Evolutionary conservation across 2,329 filamentous ascomycete genomes (phyloP), one percentile per base, ranked within the genome.

Genomic region (Pseudocercospora fuligena): DNA sequence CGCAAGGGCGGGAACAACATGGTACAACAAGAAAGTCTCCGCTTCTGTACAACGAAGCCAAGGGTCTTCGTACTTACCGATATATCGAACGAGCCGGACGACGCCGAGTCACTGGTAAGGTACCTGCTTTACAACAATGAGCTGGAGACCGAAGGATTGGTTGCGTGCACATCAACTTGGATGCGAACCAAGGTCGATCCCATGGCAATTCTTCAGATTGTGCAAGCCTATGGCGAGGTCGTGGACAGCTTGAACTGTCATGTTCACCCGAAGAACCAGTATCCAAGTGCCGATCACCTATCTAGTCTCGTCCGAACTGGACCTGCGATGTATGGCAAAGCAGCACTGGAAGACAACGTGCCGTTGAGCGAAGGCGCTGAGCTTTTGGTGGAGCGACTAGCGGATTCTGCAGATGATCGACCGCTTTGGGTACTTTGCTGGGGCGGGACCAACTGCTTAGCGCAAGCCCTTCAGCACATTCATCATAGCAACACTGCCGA

Each of bases 361-460:
- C 46, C 46, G 1, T 56, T 66, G 6, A 64, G 60, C 3, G 53
- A 27, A 27, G 65, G 65, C 14, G 61, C 65, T 2, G 43, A 63
- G 40, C 54, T 64, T 5, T 21, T 66, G 29, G 60, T 66, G 21
- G 65, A 60, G 2, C 60, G 62, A 1, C 31, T 66, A 0, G 65
- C 62, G 19, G 73, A 77, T 1, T 72, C 9, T 40, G 14, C 23
- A n/a, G 61, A 64, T 49, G 74, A 78, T 2, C 73, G 80, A 5
- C 82, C 82, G 2, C 78, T 86, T 3, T 86, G 83, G 81, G 77
- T 86, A 5, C 68, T 68, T 8, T 64, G 66, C 64, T 87, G 84
- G 85, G 85, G 84, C 6, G 85, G 85, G 7, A 79, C 81, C 11
- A 86, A 85, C 58, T 80, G 84, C 0, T 79, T 87, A 1, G 85